phyloP scores from a whole-genome alignment of 441 rosid species.

The Gossypium trilobum region DNA sequence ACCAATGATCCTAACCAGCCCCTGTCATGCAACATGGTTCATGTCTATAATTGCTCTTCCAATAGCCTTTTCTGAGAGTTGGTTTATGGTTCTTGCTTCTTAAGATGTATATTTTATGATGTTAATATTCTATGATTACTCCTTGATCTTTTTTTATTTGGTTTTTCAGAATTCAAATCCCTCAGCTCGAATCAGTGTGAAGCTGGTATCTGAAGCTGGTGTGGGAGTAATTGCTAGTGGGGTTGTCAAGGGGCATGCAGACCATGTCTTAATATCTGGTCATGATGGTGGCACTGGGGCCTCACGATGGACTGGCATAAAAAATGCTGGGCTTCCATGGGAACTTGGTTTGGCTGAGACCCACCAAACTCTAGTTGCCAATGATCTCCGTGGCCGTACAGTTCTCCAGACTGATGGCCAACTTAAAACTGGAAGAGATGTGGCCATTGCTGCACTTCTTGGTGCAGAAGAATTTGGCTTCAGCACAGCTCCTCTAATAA shows the following conservation, averaged over 20 bases:
- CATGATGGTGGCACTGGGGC: constrained; percentile 99
- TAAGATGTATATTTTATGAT: not conserved
- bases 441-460: constrained; percentile 94
- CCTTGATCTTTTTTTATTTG: constrained; percentile 1
- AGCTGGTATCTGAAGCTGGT: constrained; percentile 97
- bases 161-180: constrained; percentile 84
- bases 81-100: not conserved
- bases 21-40: not conserved
- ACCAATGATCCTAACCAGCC: not conserved
- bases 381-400: constrained; percentile 97
- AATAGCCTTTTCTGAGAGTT: not conserved
- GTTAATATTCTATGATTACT: not conserved
- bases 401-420: constrained; percentile 99
- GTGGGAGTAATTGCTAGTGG: constrained; percentile 99
- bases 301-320: constrained; percentile 98
- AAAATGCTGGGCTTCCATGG: constrained; percentile 99
- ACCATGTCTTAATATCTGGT: constrained; percentile 93
- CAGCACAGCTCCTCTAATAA: constrained; percentile 97
- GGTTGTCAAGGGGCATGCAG: constrained; percentile 99
- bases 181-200: constrained; percentile 87
- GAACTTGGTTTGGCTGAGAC: constrained; percentile 99
- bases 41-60: not conserved
- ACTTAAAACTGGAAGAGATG: constrained; percentile 97
- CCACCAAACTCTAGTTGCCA: constrained; percentile 97
- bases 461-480: constrained; percentile 99